Conservation (phyloP, 371 early-diverging fungal species). For the Mucor plumbeus region DNA sequence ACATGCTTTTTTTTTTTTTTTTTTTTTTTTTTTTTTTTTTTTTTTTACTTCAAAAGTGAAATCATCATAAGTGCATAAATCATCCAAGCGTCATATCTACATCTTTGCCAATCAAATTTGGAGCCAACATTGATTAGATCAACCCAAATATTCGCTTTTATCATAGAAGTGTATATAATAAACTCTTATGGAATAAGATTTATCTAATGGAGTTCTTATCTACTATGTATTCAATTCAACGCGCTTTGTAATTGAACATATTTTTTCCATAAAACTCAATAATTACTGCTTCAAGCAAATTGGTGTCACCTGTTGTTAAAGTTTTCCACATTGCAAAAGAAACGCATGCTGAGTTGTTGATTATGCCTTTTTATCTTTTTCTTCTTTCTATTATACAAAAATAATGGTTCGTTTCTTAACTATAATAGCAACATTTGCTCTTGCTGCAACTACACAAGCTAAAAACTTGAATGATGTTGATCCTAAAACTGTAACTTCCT, state of each 20-base stretch:
- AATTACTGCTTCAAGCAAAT: not conserved
- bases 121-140: not conserved
- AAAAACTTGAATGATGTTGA: conserved; percentile 16
- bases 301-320: not conserved
- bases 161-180: no score
- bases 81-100: not conserved
- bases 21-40: no score
- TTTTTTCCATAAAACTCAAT: not conserved
- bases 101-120: not conserved
- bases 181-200: no score
- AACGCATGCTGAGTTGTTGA: not conserved
- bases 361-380: not conserved
- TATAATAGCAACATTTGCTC: not conserved
- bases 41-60: no score
- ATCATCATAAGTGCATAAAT: not conserved
- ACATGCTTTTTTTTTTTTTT: no score
- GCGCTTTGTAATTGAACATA: not conserved
- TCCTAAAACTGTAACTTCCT: conserved; percentile 15
- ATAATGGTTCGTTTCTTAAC: conserved; percentile 20
- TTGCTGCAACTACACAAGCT: conserved; percentile 9
- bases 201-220: no score
- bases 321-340: not conserved
- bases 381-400: not conserved
- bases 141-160: no score
- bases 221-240: no score